A percentile compares a stretch with the other conserved stretches of the same genome.
phyloP scores from a whole-genome alignment of 2,329 filamentous ascomycete species.

The Aureobasidium leucospermi region DNA sequence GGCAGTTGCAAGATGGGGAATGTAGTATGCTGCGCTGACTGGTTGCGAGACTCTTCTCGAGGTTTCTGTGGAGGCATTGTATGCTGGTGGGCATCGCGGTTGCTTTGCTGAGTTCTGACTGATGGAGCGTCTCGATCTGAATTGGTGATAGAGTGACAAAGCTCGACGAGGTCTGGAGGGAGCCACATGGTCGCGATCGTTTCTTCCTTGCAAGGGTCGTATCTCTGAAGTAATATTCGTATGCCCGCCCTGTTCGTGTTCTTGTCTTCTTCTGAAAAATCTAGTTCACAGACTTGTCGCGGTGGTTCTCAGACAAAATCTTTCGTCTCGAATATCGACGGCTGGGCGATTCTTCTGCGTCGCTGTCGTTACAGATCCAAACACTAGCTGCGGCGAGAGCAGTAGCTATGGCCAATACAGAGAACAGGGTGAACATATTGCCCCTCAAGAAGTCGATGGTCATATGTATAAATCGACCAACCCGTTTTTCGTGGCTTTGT shows the following conservation, averaged over 20 bases:
- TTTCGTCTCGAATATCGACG: not conserved
- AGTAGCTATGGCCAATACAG: slow-evolving; percentile 4
- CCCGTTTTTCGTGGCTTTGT: not conserved
- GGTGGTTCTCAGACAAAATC: not conserved
- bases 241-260: not conserved
- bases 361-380: not conserved
- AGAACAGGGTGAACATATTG: slow-evolving; percentile 9
- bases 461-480: not conserved
- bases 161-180: not conserved
- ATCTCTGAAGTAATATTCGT: not conserved
- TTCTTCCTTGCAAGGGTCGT: not conserved
- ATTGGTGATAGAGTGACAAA: slow-evolving; percentile 2
- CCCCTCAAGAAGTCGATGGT: not conserved
- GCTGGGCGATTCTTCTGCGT: not conserved
- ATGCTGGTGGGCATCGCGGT: not conserved
- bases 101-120: not conserved
- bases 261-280: not conserved
- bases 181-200: not conserved
- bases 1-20: slow-evolving; percentile 14
- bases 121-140: not conserved
- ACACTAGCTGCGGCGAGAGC: slow-evolving; percentile 1
- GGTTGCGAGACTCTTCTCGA: not conserved
- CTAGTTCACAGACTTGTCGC: not conserved
- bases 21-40: not conserved
- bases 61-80: not conserved